These are phyloP conservation scores for Parachlorella kessleri DNA, from an alignment of 139 green algal genomes.

Conservation along the genomic window DNA sequence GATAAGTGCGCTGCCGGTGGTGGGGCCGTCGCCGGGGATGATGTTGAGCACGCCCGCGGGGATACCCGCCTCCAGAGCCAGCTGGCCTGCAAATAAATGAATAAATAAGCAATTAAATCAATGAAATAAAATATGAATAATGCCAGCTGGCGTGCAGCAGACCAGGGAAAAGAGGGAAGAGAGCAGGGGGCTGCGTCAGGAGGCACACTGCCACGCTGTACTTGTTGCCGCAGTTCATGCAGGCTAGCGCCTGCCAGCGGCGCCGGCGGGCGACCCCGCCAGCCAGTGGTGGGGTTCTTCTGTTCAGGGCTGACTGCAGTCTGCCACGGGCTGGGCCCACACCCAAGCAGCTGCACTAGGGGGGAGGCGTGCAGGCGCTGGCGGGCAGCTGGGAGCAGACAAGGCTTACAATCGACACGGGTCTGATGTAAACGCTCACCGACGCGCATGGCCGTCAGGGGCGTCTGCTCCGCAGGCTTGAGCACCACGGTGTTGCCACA, in stretches of 20 bases:
- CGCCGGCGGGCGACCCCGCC: no score
- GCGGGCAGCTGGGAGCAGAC: not conserved
- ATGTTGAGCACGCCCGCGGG: conserved; percentile 79
- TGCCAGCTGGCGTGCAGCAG: not conserved
- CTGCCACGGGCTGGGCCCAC: no score
- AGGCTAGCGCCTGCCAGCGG: no score
- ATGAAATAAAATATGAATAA: not conserved
- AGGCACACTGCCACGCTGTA: no score
- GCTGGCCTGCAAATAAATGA: no score
- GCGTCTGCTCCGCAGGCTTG: conserved; percentile 65
- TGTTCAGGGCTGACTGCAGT: no score
- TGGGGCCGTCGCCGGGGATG: conserved; percentile 64
- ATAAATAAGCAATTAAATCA: not conserved
- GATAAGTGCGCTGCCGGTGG: conserved; percentile 58
- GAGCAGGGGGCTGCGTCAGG: not conserved
- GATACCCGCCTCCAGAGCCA: conserved; percentile 71
- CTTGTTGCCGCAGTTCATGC: no score
- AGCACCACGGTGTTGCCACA: conserved; percentile 54
- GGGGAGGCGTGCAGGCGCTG: not conserved
- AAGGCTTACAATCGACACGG: not conserved
- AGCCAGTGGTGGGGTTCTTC: no score
- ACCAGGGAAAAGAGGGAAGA: not conserved
- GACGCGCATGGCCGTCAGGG: conserved; percentile 61
- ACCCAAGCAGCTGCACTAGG: not conserved
- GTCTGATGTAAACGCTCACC: no score